Conservation (phyloP, 768 basidiomycete species). For the Crepidotus variabilis region DNA sequence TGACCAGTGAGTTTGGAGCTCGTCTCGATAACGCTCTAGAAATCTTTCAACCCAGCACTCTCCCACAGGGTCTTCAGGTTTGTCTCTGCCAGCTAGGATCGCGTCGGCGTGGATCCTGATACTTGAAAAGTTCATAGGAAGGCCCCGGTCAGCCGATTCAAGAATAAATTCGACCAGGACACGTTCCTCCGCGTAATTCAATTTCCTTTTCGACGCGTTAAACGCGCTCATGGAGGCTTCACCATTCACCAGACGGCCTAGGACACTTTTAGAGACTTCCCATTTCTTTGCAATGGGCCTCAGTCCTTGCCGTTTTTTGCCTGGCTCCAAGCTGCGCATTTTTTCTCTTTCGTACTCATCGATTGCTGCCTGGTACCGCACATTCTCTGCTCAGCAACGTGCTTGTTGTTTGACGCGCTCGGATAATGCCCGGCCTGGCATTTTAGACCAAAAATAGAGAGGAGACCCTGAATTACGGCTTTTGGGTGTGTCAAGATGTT, state of each 20-base stretch:
- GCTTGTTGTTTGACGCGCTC: slow-evolving; percentile 8
- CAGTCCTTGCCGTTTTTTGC: slow-evolving; percentile 2
- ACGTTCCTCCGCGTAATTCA: slow-evolving; percentile 1
- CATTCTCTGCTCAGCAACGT: background rate
- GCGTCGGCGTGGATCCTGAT: slow-evolving; percentile 21
- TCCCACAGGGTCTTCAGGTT: slow-evolving; percentile 10
- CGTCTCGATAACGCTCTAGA: slow-evolving; percentile 20
- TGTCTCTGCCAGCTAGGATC: slow-evolving; percentile 15
- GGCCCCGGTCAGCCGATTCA: background rate
- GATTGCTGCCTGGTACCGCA: slow-evolving; percentile 7
- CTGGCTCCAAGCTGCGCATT: slow-evolving; percentile 2
- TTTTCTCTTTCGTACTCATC: slow-evolving; percentile 10
- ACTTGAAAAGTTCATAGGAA: background rate
- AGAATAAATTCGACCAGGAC: slow-evolving; percentile 4
- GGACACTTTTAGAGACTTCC: slow-evolving; percentile 11
- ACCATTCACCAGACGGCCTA: slow-evolving; percentile 15
- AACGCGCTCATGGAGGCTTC: slow-evolving; percentile 15
- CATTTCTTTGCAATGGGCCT: slow-evolving; percentile 10
- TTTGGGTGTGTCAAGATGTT: background rate
- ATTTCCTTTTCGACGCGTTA: slow-evolving; percentile 21
- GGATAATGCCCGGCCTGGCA: slow-evolving; percentile 12
- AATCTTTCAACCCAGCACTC: slow-evolving; percentile 18
- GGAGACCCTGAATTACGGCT: background rate
- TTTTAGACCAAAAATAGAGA: slow-evolving; percentile 1
- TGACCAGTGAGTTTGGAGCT: slow-evolving; percentile 27